Percentiles rank a stretch among this genome's conserved stretches.
phyloP scores from a whole-genome alignment of 306 rosid genomes.

The Trifolium pratense region DNA sequence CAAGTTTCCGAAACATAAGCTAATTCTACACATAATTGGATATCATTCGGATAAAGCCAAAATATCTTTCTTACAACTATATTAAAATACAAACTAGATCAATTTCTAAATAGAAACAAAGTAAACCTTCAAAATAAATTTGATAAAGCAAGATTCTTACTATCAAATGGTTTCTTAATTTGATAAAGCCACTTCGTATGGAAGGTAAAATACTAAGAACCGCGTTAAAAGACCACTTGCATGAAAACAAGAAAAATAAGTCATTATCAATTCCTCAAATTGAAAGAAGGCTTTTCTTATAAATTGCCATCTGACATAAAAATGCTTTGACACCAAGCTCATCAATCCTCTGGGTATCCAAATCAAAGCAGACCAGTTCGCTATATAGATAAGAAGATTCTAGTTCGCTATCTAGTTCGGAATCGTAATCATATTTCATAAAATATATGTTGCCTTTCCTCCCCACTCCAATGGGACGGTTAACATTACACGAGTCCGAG shows the following conservation, averaged over 20 bases:
- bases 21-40: no score
- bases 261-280: background rate
- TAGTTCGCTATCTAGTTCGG: no score
- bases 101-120: background rate
- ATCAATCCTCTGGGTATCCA: background rate
- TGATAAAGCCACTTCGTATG: no score
- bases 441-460: background rate
- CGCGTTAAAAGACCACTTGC: background rate
- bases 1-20: no score
- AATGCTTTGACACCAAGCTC: background rate
- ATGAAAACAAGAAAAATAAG: background rate
- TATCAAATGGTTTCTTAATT: no score
- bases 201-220: no score
- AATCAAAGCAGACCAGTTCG: background rate
- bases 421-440: background rate
- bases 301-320: background rate
- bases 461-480: background rate
- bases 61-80: background rate
- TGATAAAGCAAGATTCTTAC: background rate
- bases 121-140: background rate
- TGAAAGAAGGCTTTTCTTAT: background rate
- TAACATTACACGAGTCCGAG: background rate
- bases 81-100: background rate
- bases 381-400: no score
- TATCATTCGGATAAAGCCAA: no score